Conservation (phyloP, 345 rosid species). For the Eucalyptus viminalis region DNA sequence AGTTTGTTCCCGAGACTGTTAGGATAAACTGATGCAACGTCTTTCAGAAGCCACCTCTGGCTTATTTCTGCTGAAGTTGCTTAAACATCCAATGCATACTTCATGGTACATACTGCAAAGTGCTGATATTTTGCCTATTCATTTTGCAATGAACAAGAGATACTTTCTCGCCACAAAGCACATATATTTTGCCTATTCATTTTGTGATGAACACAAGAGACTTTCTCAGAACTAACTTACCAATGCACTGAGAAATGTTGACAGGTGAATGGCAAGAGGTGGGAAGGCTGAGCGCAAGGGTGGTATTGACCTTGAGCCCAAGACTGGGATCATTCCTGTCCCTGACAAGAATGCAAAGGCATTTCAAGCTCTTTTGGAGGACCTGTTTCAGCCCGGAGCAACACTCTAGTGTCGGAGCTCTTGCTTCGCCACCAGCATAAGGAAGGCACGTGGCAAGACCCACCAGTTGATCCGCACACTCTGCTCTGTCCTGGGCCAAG, state of each 20-base stretch:
- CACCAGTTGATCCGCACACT: constrained; percentile 42
- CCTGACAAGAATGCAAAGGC: constrained; percentile 57
- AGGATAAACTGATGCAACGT: background rate
- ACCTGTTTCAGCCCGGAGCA: constrained; percentile 58
- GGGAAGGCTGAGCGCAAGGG: constrained; percentile 62
- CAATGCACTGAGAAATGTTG: constrained; percentile 45
- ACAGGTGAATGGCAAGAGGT: constrained; percentile 25
- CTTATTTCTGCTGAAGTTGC: background rate
- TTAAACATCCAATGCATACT: background rate
- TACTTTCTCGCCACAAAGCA: background rate
- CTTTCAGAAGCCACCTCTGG: background rate
- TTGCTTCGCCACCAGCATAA: constrained; percentile 52
- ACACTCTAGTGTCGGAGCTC: constrained; percentile 58
- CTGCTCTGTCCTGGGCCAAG: constrained; percentile 45
- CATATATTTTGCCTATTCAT: background rate
- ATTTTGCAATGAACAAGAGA: background rate
- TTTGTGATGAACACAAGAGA: background rate
- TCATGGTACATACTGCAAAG: background rate
- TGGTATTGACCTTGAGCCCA: constrained; percentile 49
- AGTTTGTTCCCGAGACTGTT: background rate
- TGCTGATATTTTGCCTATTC: background rate
- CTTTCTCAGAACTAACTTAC: constrained; percentile 19
- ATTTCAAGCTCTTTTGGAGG: constrained; percentile 47
- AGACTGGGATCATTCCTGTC: constrained; percentile 67
- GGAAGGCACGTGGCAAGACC: constrained; percentile 57